Base-by-base conservation (phyloP, 2,329 filamentous ascomycete genomes). In the Purpureocillium lavendulum region DNA sequence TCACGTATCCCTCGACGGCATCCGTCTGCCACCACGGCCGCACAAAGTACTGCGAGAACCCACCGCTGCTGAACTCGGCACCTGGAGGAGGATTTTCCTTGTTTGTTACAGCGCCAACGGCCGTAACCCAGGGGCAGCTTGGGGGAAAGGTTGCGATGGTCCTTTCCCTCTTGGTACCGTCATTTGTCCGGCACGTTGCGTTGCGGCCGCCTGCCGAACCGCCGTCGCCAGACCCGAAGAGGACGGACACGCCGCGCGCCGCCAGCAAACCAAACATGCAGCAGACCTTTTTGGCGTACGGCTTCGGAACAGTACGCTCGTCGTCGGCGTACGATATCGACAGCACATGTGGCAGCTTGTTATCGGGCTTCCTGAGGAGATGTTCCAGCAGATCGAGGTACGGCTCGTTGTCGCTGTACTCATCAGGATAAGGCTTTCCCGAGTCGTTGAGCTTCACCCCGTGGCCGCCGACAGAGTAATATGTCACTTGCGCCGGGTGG, bases 91-190 rank as follows among this genome's bases (percentile, higher is more conserved):
- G 64, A 4, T 59, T 53, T 3, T 49, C 47, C 2, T 47, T 47
- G 46, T 61, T 61, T 30, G 44, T 52, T 1, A 77, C 80, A 2
- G 74, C 81, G 7, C 82, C 82, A 2, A 86, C 73, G 3, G 71
- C 62, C 1, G 82, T 86, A 7, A 85, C 73, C 55, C 75, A 86
- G 0, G 81, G 82, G 49, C 82, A 87, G 0, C 73, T 71, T 0
- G 72, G 73, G 0, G 82, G 82, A 58, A 85, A 87, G 5, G 69
- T 71, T 1, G 79, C 70, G 24, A 77, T 62, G 51, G 81, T 77
- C 15, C 70, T 65, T 9, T 70, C 69, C 1, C 64, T 69, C 42
- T 73, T 67, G 33, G 60, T 66, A 16, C 77, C 79, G 41, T 82
- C 76, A 51, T 80, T 78, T 40, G 67, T 68, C 38, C 66, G 59